A percentile compares a stretch with the other conserved stretches of the same genome.
Conservation (phyloP, 495 filamentous ascomycete species). For the Daldinia decipiens region DNA sequence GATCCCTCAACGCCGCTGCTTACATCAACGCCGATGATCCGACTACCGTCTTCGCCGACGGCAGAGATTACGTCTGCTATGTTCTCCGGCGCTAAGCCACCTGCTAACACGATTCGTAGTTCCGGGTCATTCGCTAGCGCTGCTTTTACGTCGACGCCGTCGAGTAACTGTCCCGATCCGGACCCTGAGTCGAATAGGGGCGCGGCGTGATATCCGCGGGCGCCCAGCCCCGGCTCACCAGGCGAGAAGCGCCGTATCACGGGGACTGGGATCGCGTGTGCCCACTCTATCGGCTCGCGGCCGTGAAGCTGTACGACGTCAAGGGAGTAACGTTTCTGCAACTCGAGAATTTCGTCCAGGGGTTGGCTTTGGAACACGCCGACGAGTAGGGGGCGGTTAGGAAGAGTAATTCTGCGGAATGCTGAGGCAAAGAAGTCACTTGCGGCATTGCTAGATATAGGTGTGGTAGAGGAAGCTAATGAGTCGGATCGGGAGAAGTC, state of each 20-base stretch:
- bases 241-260: slow-evolving; percentile 86
- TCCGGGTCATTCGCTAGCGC: slow-evolving; percentile 67
- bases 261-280: slow-evolving; percentile 83
- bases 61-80: slow-evolving; percentile 69
- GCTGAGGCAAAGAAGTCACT: slow-evolving; percentile 59
- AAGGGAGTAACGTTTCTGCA: slow-evolving; percentile 79
- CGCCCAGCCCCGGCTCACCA: slow-evolving; percentile 72
- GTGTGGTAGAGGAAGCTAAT: background rate
- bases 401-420: slow-evolving; percentile 48
- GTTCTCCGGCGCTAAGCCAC: slow-evolving; percentile 81
- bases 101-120: slow-evolving; percentile 80
- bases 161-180: slow-evolving; percentile 81
- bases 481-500: slow-evolving; percentile 32
- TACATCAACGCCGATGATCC: slow-evolving; percentile 87
- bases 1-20: slow-evolving; percentile 88
- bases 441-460: slow-evolving; percentile 43
- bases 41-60: slow-evolving; percentile 62
- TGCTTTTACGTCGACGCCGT: slow-evolving; percentile 70
- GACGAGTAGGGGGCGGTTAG: slow-evolving; percentile 77
- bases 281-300: slow-evolving; percentile 91
- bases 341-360: slow-evolving; percentile 77
- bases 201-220: slow-evolving; percentile 81
- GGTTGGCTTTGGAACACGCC: slow-evolving; percentile 96
- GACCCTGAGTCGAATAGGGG: slow-evolving; percentile 86
- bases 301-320: slow-evolving; percentile 95